These are phyloP conservation scores for Flammula alnicola DNA, from an alignment of 1,284 basidiomycete genomes.

Conservation along the genomic window DNA sequence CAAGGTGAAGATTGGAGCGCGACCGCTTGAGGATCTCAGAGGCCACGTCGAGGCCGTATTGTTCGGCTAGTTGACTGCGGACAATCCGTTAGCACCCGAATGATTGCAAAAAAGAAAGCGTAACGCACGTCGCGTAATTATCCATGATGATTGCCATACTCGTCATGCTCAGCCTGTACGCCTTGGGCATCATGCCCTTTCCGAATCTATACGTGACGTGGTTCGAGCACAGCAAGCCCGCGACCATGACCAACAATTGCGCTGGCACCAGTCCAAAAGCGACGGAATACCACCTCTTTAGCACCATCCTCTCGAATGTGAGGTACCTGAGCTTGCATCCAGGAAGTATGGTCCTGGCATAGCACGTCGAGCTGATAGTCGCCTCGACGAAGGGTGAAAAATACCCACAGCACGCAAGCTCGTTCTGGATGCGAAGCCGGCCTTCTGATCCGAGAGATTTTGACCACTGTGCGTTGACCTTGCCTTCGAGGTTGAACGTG, in stretches of 20 bases:
- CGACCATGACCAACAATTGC: constrained; percentile 59
- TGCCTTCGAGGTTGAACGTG: constrained; percentile 75
- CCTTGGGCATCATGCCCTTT: constrained; percentile 79
- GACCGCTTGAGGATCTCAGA: constrained; percentile 41
- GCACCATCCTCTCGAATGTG: constrained; percentile 53
- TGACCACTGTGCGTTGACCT: constrained; percentile 74
- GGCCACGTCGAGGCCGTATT: constrained; percentile 50
- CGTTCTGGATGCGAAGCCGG: constrained; percentile 65
- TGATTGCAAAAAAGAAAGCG: not conserved
- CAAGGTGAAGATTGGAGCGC: constrained; percentile 28
- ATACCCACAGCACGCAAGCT: constrained; percentile 72
- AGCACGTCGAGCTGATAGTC: constrained; percentile 51
- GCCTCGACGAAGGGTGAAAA: constrained; percentile 73
- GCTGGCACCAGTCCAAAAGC: constrained; percentile 60
- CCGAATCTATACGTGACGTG: constrained; percentile 80
- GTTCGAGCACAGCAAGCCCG: constrained; percentile 68
- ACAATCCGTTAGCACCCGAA: not conserved
- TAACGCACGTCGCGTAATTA: constrained; percentile 60
- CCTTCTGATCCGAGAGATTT: constrained; percentile 54
- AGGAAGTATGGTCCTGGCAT: constrained; percentile 57
- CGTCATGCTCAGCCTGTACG: constrained; percentile 65
- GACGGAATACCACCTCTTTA: constrained; percentile 60
- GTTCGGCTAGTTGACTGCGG: constrained; percentile 53
- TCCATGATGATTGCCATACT: constrained; percentile 77
- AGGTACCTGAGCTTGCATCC: constrained; percentile 68